phyloP scores from a whole-genome alignment of 208 protist species.

The Lotmaria passim region DNA sequence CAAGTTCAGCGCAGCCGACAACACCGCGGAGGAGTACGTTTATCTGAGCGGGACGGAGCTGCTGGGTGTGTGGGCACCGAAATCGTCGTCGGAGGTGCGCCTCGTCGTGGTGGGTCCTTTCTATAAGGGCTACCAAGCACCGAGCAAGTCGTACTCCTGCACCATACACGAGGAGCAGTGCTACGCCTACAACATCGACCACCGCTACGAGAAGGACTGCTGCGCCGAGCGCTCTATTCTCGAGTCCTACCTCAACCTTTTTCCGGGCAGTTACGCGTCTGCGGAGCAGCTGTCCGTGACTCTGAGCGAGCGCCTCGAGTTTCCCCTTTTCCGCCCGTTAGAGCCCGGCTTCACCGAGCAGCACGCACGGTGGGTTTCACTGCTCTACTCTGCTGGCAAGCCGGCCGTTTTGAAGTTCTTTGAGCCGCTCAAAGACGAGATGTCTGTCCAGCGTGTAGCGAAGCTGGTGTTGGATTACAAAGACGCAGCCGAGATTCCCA shows the following conservation, averaged over 20 bases:
- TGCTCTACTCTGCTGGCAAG: constrained; percentile 64
- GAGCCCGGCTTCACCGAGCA: constrained; percentile 68
- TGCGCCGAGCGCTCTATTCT: constrained; percentile 84
- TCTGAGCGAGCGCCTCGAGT: constrained; percentile 62
- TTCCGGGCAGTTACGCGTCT: constrained; percentile 25
- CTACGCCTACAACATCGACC: constrained; percentile 93
- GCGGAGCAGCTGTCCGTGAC: constrained; percentile 48
- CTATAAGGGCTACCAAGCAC: constrained; percentile 19
- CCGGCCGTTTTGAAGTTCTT: constrained; percentile 40
- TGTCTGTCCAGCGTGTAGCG: constrained; percentile 51
- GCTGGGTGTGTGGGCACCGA: constrained; percentile 93
- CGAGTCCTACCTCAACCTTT: constrained; percentile 50
- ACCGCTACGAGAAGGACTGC: constrained; percentile 88
- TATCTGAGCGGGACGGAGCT: constrained; percentile 86
- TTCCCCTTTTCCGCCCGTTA: constrained; percentile 75
- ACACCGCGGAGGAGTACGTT: constrained; percentile 57
- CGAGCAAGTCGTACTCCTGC: constrained; percentile 75
- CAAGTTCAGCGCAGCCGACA: constrained; percentile 52
- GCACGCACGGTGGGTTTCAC: constrained; percentile 65
- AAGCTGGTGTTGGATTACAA: constrained; percentile 49
- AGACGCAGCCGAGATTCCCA: constrained; percentile 42
- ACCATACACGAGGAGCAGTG: constrained; percentile 92
- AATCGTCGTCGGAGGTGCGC: constrained; percentile 95
- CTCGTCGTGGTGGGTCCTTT: constrained; percentile 84
- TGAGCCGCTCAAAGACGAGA: constrained; percentile 42